Percentiles rank a stretch among this genome's conserved stretches.
These are phyloP conservation scores for Paraphoma sp. DNA, from an alignment of 2,329 filamentous ascomycete species.

Conservation along the genomic window DNA sequence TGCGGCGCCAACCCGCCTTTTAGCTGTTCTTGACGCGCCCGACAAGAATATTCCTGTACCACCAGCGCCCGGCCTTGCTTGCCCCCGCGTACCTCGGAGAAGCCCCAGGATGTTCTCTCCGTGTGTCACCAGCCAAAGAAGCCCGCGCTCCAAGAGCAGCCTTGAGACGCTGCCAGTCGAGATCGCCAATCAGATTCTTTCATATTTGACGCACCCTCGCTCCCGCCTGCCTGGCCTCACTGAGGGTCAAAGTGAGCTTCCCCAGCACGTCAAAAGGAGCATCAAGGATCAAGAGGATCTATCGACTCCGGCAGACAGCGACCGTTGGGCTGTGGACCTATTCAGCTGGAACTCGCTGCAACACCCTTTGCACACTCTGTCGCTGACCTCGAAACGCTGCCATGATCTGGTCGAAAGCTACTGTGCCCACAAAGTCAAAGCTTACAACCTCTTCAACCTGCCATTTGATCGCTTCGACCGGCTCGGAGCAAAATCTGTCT, in stretches of 20 bases:
- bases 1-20: constrained; percentile 1
- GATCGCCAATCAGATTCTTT: constrained; percentile 35
- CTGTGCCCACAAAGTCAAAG: constrained; percentile 32
- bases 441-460: constrained; percentile 39
- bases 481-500: constrained; percentile 23
- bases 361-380: constrained; percentile 38
- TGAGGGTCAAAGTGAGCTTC: constrained; percentile 33
- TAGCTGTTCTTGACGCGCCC: neutral
- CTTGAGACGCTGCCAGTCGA: constrained; percentile 37
- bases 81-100: neutral
- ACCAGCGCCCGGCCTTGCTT: constrained; percentile 6
- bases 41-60: constrained; percentile 4
- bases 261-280: constrained; percentile 15
- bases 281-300: constrained; percentile 31
- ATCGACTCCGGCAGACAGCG: constrained; percentile 26
- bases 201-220: constrained; percentile 34
- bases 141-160: constrained; percentile 11
- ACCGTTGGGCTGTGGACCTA: constrained; percentile 36
- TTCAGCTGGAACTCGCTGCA: constrained; percentile 28
- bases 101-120: neutral
- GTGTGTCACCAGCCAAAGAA: neutral
- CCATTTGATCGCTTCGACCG: constrained; percentile 31
- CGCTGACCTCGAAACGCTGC: constrained; percentile 30
- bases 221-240: constrained; percentile 39
- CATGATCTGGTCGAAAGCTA: constrained; percentile 31